These are phyloP conservation scores for Plasmodium vivax DNA, from an alignment of 169 alveolate species.

Conservation along the genomic window DNA sequence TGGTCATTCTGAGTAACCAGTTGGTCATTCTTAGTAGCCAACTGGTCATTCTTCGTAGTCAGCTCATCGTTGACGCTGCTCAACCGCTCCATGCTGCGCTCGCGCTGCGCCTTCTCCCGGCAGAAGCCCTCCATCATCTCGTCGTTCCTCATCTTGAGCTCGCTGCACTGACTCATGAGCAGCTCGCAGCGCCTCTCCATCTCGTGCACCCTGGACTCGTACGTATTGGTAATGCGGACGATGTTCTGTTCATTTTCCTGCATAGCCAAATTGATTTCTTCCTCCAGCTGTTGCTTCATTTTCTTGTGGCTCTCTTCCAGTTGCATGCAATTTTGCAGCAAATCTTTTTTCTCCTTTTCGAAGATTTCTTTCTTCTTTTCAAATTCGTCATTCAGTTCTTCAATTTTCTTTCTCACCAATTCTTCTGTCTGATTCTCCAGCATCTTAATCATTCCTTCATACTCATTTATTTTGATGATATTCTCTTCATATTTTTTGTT, in stretches of 20 bases:
- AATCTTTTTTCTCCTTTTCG: constrained; percentile 50
- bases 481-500: constrained; percentile 68
- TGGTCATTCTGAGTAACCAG: constrained; percentile 2
- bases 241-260: constrained; percentile 42
- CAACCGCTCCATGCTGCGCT: neutral
- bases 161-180: constrained; percentile 19
- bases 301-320: neutral
- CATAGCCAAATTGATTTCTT: neutral
- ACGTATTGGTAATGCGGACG: neutral
- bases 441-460: constrained; percentile 57
- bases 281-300: constrained; percentile 29
- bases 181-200: constrained; percentile 25
- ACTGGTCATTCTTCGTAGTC: neutral
- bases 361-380: constrained; percentile 47
- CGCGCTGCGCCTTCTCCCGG: constrained; percentile 16
- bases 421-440: constrained; percentile 62
- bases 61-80: neutral
- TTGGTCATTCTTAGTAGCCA: neutral
- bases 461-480: constrained; percentile 68
- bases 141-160: constrained; percentile 27
- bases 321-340: constrained; percentile 40
- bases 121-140: constrained; percentile 20
- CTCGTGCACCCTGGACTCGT: constrained; percentile 12
- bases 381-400: constrained; percentile 66
- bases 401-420: constrained; percentile 40